Conservation (phyloP, 257 asterid species). For the Solanum lycopersicoides region DNA sequence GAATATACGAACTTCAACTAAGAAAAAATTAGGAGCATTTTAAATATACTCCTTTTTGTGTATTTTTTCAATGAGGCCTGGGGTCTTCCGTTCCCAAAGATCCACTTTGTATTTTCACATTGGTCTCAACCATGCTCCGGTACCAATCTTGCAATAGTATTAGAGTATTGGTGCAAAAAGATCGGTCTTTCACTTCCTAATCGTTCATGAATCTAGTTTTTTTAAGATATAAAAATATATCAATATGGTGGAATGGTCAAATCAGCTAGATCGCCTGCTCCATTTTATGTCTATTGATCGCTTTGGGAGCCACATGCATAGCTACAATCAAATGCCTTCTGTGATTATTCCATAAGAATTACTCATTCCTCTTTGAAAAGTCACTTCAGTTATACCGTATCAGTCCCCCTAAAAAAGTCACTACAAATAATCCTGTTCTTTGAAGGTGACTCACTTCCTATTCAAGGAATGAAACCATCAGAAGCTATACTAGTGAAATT, state of each 20-base stretch:
- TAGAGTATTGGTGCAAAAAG: no score
- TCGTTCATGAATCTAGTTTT: no score
- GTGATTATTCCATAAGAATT: not conserved
- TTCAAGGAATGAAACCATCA: not conserved
- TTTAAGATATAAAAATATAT: no score
- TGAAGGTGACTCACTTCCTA: not conserved
- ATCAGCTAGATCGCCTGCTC: no score
- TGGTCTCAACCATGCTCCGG: no score
- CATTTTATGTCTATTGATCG: no score
- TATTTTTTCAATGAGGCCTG: not conserved
- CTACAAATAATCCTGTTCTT: not conserved
- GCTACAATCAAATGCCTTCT: not conserved
- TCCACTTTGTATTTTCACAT: no score
- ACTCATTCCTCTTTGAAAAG: not conserved
- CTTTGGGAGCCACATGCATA: not conserved
- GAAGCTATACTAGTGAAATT: not conserved
- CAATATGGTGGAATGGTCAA: no score
- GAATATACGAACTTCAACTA: no score
- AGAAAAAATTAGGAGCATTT: not conserved
- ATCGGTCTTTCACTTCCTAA: no score
- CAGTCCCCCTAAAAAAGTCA: not conserved
- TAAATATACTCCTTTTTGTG: no score
- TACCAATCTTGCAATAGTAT: no score
- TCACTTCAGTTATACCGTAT: not conserved
- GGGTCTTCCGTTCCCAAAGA: not conserved